These are phyloP conservation scores for Globisporangium polare DNA, from an alignment of 352 stramenopile genomes.

Conservation along the genomic window DNA sequence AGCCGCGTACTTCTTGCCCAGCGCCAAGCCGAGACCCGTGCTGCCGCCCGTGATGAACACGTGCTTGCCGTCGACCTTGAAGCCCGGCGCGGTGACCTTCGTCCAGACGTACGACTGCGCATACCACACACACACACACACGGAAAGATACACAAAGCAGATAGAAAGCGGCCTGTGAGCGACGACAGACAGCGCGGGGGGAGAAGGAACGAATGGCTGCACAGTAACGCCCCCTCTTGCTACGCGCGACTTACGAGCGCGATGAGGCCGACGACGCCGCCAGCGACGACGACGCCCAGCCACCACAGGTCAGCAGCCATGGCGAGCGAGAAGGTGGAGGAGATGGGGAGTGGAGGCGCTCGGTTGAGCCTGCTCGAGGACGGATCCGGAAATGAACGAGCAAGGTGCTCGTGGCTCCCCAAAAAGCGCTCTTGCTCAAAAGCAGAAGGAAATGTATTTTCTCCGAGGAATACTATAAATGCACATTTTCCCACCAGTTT, in stretches of 20 bases:
- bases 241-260: conserved; percentile 34
- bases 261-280: conserved; percentile 43
- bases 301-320: conserved; percentile 46
- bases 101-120: conserved; percentile 55
- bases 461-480: no score
- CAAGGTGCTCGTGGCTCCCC: neutral
- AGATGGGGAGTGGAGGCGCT: no score
- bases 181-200: no score
- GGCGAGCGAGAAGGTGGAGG: neutral
- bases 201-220: neutral
- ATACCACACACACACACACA: neutral
- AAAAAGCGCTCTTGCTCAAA: no score
- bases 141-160: no score
- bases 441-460: no score
- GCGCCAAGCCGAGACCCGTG: conserved; percentile 58
- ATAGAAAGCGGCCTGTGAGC: no score
- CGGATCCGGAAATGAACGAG: neutral
- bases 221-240: no score
- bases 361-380: neutral
- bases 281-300: conserved; percentile 36
- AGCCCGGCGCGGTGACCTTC: conserved; percentile 59
- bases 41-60: conserved; percentile 61
- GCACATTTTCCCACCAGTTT: no score
- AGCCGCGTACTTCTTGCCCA: conserved; percentile 67
- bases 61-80: conserved; percentile 76